Base-by-base conservation (phyloP, 345 rosid genomes). In the Lepidium africanum region DNA sequence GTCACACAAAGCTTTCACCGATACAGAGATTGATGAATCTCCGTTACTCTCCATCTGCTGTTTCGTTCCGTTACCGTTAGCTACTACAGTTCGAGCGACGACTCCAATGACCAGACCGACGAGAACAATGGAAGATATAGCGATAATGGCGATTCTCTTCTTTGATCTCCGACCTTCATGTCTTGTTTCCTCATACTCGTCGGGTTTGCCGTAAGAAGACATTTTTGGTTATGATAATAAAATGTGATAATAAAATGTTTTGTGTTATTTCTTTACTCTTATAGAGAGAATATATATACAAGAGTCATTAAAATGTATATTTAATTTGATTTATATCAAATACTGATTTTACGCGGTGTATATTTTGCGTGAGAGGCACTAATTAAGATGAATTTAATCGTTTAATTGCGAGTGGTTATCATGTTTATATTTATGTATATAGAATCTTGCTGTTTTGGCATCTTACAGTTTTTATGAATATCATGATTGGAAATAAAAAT, bases 1-100 rank as follows among this genome's bases (percentile, higher is more conserved):
- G 45, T 87, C 90, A 37, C 96, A 91, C 0, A 81, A 78, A n/a
- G 89, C 88, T 70, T 85, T 88, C 14, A 84, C 48, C 4, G 67
- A 73, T 40, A 39, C 64, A 0, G 93, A 81, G 19, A 81, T 10
- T 2, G 90, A 67, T 2, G 90, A 67, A 5, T 56, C 77, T 16
- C 63, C 68, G 36, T 68, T 40, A 27, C 71, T 57, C 50, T 59
- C 63, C 10, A 47, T 65, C 9, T 38, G 10, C 4, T 17, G 32
- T 59, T 70, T 65, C 41, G 59, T 59, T n/a, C 75, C 33, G 46
- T 42, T 48, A 41, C 53, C 32, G 4, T 59, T 12, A 40, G 65
- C n/a, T n/a, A n/a, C 49, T 32, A 73, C 71, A 40, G 82, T 76
- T 51, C 89, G 94, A 0, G 84, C 78, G 7, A 91, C 83, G 1